Conservation (phyloP, 331 rosid species). For the Arachis monticola region DNA sequence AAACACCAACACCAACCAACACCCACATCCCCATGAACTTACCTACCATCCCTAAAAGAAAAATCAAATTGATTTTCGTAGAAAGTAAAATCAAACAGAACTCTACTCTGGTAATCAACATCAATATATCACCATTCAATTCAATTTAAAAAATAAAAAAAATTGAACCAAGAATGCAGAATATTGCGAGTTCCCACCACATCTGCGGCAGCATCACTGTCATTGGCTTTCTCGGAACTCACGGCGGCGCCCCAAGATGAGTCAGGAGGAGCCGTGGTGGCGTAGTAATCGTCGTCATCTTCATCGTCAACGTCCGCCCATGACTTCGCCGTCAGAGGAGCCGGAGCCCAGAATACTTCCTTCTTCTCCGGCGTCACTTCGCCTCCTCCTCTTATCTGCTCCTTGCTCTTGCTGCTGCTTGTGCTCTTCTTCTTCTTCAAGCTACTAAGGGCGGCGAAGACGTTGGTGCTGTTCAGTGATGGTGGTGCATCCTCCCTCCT, state of each 20-base stretch:
- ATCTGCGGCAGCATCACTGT: slow-evolving; percentile 40
- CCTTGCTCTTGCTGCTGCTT: slow-evolving; percentile 45
- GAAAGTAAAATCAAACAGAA: not conserved
- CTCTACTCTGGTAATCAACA: not conserved
- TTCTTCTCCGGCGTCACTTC: slow-evolving; percentile 41
- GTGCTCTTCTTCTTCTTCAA: slow-evolving; percentile 65
- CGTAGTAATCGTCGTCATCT: slow-evolving; percentile 69
- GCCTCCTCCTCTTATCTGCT: slow-evolving; percentile 1
- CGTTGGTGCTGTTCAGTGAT: slow-evolving; percentile 59
- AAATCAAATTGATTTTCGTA: not conserved
- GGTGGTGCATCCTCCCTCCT: slow-evolving; percentile 54
- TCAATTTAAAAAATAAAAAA: not conserved
- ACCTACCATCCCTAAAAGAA: too few relatives aligned
- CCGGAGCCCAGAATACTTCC: slow-evolving; percentile 63
- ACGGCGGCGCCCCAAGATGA: slow-evolving; percentile 48
- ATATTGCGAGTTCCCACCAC: slow-evolving; percentile 7
- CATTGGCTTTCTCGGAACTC: slow-evolving; percentile 28
- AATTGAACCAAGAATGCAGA: not conserved
- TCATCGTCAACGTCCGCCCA: slow-evolving; percentile 83
- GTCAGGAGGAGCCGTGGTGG: slow-evolving; percentile 61
- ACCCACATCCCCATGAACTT: not conserved
- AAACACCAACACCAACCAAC: not conserved
- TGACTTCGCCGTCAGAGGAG: slow-evolving; percentile 56
- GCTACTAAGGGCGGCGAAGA: slow-evolving; percentile 74
- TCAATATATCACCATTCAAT: not conserved